Conservation (phyloP, 108 stramenopile species). For the Cyclostephanos invisitatus region DNA sequence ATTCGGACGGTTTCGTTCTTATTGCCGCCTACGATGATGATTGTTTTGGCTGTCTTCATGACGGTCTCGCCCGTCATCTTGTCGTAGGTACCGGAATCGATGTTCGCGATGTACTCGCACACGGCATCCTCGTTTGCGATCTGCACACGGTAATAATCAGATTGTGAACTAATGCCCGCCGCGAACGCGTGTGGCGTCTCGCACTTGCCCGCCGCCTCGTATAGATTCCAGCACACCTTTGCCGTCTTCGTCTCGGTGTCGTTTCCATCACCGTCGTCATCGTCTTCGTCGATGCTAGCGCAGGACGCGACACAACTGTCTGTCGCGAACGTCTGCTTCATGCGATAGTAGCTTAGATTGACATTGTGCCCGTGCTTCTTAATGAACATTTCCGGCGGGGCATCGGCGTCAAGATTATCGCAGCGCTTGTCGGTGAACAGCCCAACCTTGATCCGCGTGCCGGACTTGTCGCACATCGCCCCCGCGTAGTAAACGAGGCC, state of each 20-base stretch:
- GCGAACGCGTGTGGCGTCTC: conserved; percentile 72
- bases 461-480: conserved; percentile 66
- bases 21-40: conserved; percentile 25
- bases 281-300: conserved; percentile 22
- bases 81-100: conserved; percentile 43
- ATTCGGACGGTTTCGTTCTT: conserved; percentile 24
- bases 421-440: conserved; percentile 80
- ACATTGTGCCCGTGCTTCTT: conserved; percentile 60
- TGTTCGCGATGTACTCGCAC: conserved; percentile 59
- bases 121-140: conserved; percentile 67
- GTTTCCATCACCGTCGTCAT: conserved; percentile 22
- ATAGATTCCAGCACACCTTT: conserved; percentile 73
- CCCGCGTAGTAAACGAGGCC: conserved; percentile 68
- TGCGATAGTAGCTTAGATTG: conserved; percentile 78
- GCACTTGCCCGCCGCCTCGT: conserved; percentile 81
- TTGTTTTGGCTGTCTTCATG: background rate
- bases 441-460: conserved; percentile 83
- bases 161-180: conserved; percentile 42
- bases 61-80: conserved; percentile 46
- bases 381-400: conserved; percentile 74
- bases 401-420: conserved; percentile 47
- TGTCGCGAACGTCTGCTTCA: conserved; percentile 74
- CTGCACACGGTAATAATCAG: conserved; percentile 63
- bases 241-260: conserved; percentile 34
- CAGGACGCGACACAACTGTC: conserved; percentile 66